A percentile compares a stretch with the other conserved stretches of the same genome.
phyloP scores from a whole-genome alignment of 805 yeast genomes.

The Cyberlindnera suaveolens region DNA sequence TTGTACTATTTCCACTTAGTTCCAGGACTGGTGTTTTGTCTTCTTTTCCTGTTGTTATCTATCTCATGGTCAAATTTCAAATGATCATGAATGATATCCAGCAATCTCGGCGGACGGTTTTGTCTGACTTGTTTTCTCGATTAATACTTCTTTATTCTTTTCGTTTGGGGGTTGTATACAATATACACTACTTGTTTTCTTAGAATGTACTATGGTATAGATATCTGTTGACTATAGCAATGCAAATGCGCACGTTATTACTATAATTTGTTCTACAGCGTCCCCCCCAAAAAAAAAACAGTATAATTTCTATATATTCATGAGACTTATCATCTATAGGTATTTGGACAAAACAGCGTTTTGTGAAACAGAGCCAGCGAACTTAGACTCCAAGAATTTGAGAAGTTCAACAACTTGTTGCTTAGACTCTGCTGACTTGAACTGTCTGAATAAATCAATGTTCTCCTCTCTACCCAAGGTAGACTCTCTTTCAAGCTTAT shows the following conservation, averaged over 20 bases:
- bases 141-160: too few species aligned
- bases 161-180: too few species aligned
- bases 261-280: too few species aligned
- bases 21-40: neutral
- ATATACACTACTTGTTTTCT: too few species aligned
- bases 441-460: conserved; percentile 72
- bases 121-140: too few species aligned
- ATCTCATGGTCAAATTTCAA: too few species aligned
- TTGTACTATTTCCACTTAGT: neutral
- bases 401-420: conserved; percentile 61
- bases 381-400: conserved; percentile 62
- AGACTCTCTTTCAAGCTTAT: conserved; percentile 61
- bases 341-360: conserved; percentile 28
- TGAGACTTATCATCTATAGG: neutral
- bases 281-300: neutral
- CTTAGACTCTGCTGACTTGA: conserved; percentile 62
- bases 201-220: too few species aligned
- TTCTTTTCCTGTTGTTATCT: too few species aligned
- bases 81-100: too few species aligned
- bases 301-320: neutral
- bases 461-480: conserved; percentile 84
- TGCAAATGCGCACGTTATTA: too few species aligned
- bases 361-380: conserved; percentile 54
- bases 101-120: too few species aligned
- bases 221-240: too few species aligned